Percentiles rank a stretch among this genome's conserved stretches.
Evolutionary conservation across 495 filamentous ascomycete species (phyloP).

Genomic region (Podospora anserina): DNA sequence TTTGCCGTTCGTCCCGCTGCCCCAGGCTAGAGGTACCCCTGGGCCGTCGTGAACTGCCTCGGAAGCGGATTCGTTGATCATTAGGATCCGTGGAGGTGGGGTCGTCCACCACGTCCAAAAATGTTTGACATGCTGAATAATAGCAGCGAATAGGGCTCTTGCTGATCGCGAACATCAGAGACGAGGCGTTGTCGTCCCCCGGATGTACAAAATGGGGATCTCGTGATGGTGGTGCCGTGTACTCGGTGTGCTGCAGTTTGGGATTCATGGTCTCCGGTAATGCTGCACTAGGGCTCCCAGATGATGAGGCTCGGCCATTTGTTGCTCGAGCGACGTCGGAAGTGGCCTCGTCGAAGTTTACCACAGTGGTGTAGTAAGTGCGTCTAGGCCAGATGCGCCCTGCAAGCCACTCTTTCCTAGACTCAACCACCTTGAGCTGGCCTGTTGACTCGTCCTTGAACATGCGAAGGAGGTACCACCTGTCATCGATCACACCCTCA

Average conservation of each 20-base stretch:
- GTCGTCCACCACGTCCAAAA: conserved; percentile 65
- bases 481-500: conserved; percentile 75
- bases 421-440: conserved; percentile 62
- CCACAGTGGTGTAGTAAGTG: conserved; percentile 63
- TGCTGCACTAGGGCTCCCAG: not conserved
- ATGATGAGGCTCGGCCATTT: not conserved
- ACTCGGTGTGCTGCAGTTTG: conserved; percentile 10
- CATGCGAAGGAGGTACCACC: conserved; percentile 67
- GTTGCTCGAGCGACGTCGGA: not conserved
- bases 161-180: conserved; percentile 50
- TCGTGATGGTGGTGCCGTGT: conserved; percentile 3
- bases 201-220: conserved; percentile 31
- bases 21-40: conserved; percentile 43
- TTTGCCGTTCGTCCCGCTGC: conserved; percentile 37
- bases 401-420: conserved; percentile 65
- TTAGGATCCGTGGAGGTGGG: conserved; percentile 37
- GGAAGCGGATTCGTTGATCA: conserved; percentile 33
- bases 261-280: not conserved
- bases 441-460: conserved; percentile 61
- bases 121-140: conserved; percentile 55
- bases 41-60: conserved; percentile 39
- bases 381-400: conserved; percentile 59
- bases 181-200: conserved; percentile 38
- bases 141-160: conserved; percentile 62
- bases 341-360: conserved; percentile 44